Base-by-base conservation (phyloP, 208 protist species). In the Crithidia acanthocephali region DNA sequence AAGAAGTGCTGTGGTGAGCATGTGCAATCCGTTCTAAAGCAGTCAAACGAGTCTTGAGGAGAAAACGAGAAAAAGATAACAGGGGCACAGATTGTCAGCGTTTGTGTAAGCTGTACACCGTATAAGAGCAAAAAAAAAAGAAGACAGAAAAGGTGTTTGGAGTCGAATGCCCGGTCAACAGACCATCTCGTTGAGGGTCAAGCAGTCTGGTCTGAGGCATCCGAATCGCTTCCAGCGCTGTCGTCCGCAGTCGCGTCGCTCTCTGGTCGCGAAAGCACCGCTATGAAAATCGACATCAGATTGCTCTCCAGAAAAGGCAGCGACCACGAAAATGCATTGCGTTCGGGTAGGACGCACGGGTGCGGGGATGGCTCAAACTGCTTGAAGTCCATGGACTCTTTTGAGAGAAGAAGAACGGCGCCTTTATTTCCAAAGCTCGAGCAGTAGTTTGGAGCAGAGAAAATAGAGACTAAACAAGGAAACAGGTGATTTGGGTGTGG, bases 381-480 rank as follows among this genome's bases (percentile, higher is more conserved):
- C 74, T 94, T 90, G 59, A 99, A 97, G 37, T 96, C 94, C 72
- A 99, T 79, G 15, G 96, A 73, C 37, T 97, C 96, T 52, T 79
- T 72, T 20, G 84, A 75, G 53, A 95, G 60, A 16, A 70, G 48
- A 44, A 99, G 53, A n/a, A 98, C 80, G 9, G 97, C 96, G 10
- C 90, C 98, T 75, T 99, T 99, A 84, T 99, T 99, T 33, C 97
- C 91, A 68, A 99, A 99, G 6, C 90, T 91, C 76, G 99, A 98
- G 48, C 98, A 97, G 73, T 99, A 99, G 79, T 99, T 99, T 2
- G 98, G 98, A 7, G 98, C 97, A 32, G 97, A 98, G 72, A 99
- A 99, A 20, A 99, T 82, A 16, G 97, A 99, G 40, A 99, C 97
- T 48, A 99, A 88, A 23, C 95, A 93, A 25, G 98, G 98, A 76